Evolutionary conservation across 1,284 basidiomycete species (phyloP), one percentile per base, ranked within the genome.

Genomic region (Sporisorium sorghi): DNA sequence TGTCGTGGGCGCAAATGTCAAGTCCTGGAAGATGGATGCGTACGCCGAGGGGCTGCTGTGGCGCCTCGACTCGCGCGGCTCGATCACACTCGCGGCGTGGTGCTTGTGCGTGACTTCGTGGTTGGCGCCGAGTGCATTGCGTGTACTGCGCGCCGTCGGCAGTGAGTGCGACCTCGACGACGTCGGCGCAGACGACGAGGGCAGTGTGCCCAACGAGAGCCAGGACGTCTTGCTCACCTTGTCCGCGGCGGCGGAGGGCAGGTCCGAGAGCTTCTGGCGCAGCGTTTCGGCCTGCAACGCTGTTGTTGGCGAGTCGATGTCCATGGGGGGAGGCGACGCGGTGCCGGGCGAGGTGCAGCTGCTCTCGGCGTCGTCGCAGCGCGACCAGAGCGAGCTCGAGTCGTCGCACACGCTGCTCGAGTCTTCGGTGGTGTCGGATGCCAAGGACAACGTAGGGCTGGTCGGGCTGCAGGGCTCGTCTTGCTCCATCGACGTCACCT

Each of bases 341-440:
- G 49, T 19, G 11, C 71, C 71, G 1, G 71, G 64, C 10, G 71
- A 73, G 10, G 71, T 68, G 37, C 65, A 73, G 0, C 37, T 47
- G 49, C 69, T 72, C 19, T 62, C 63, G 10, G n/a, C 49, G 5
- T 56, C 61, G 32, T 57, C 60, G 15, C 52, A 62, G 24, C 50
- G 54, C 2, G 71, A 73, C 71, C 71, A 73, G 6, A 73, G 23
- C 19, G 71, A 73, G 47, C 51, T 68, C 4, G 60, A 33, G 24
- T 73, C 71, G 40, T 73, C 71, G 44, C 70, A 56, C 1, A 73
- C 5, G 3, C 64, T 68, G n/a, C 57, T 43, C 8, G 48, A 40
- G 11, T 63, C 61, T 23, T 68, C 69, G 43, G 43, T 50, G 30
- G 39, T 0, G 8, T 61, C 58, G 9, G 65, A 61, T 19, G 46